These are phyloP conservation scores for Wickerhamiella allomyrinae DNA, from an alignment of 805 yeast genomes.

Conservation along the genomic window DNA sequence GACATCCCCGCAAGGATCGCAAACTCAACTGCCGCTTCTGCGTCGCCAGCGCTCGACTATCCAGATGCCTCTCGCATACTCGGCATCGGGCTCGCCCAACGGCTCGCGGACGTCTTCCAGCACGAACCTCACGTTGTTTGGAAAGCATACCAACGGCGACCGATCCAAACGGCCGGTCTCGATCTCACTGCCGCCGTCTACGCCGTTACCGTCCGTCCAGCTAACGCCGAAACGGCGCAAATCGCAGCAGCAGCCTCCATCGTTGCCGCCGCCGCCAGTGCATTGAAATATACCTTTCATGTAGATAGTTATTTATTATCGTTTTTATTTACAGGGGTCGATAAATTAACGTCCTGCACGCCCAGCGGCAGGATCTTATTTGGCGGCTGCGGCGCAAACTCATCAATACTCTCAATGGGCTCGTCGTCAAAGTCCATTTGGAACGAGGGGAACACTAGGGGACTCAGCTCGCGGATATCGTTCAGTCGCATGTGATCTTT, in stretches of 20 bases:
- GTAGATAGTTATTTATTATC: too few species aligned
- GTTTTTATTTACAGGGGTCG: too few species aligned
- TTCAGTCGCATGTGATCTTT: constrained; percentile 1
- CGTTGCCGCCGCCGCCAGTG: background rate
- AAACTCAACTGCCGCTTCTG: background rate
- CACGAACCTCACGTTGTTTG: background rate
- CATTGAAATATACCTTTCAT: background rate
- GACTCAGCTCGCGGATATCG: constrained; percentile 1
- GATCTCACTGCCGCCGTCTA: background rate
- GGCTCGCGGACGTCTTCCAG: background rate
- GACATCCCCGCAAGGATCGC: constrained; percentile 1
- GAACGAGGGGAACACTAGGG: background rate
- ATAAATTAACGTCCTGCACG: constrained; percentile 1
- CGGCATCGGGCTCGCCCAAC: background rate
- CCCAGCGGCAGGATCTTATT: constrained; percentile 5
- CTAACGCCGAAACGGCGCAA: background rate
- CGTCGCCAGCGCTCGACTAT: background rate
- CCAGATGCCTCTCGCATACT: background rate
- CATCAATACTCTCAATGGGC: background rate
- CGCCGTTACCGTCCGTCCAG: background rate
- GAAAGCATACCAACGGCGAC: background rate
- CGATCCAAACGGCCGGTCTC: background rate
- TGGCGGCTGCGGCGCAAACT: constrained; percentile 1
- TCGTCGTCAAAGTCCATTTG: background rate
- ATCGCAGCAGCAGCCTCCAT: background rate